A percentile compares a stretch with the other conserved stretches of the same genome.
These are phyloP conservation scores for Cladophialophora chaetospira DNA, from an alignment of 2,329 filamentous ascomycete species.

Conservation along the genomic window DNA sequence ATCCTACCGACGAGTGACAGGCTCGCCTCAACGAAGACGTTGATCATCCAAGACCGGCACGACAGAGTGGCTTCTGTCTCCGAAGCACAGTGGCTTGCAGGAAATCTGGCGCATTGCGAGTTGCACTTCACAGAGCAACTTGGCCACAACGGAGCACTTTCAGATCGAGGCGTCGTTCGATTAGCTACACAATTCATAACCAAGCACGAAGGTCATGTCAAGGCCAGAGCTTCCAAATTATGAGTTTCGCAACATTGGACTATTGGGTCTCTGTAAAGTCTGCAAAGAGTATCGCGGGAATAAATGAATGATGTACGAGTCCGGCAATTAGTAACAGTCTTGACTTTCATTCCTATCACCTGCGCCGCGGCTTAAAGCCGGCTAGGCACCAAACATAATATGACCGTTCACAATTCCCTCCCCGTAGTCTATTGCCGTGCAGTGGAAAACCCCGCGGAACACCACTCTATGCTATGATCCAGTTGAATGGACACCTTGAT, in stretches of 20 bases:
- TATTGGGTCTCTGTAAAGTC: too few species aligned
- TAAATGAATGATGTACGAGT: too few species aligned
- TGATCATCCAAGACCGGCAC: too few species aligned
- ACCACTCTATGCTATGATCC: background rate
- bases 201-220: background rate
- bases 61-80: background rate
- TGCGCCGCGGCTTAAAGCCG: background rate
- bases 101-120: background rate
- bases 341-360: too few species aligned
- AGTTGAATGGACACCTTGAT: conserved; percentile 4
- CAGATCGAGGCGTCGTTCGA: background rate
- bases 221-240: background rate
- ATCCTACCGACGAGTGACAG: too few species aligned
- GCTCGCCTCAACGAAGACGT: too few species aligned
- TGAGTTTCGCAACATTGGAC: too few species aligned
- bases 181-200: background rate
- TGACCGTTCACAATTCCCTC: background rate
- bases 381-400: background rate
- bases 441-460: background rate
- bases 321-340: too few species aligned
- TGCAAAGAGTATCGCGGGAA: too few species aligned
- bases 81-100: background rate
- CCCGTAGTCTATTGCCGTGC: background rate
- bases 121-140: background rate
- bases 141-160: background rate